Evolutionary conservation across 208 protist genomes (phyloP), one percentile per base, ranked within the genome.

Genomic region (Tritrichomonas foetus): DNA sequence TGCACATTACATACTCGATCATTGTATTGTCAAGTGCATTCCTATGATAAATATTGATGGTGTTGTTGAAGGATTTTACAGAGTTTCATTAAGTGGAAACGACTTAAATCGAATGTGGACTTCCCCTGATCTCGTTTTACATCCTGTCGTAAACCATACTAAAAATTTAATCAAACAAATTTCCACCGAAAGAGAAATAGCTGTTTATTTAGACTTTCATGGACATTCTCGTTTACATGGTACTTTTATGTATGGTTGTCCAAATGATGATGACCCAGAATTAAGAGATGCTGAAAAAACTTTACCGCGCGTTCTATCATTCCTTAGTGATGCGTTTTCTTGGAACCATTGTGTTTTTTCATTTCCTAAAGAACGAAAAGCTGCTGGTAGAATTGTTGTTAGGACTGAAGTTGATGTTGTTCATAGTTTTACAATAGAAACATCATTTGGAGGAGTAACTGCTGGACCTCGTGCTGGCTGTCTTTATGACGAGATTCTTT

Each of bases 31-130:
- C 47, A 89, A 89, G 16, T 53, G 44, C 22, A 39, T 99, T 27
- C 98, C 98, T 2, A 99, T 99, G 98, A 95, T 99, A 14, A 99
- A 99, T 95, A 97, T 97, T 5, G 98, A 99, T 94, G 98, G 98
- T 47, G 98, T 99, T 33, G 97, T 99, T 66, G 96, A 98, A 94
- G 98, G 98, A 93, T 99, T 99, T 95, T 98, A 99, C 95, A 96
- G 98, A 69, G 99, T 97, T 94, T 97, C 97, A 66, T 95, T 99
- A 14, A 95, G 96, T 22, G 98, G 98, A 14, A 94, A 96, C 44
- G 98, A 99, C 95, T 96, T 99, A 14, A 99, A 99, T 94, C 95
- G 98, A 13, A 96, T 98, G 94, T 99, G 98, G 96, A 53, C n/a
- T 8, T 50, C 95, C 14, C 95, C 95, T 11, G 80, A 75, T 33